A percentile compares a stretch with the other conserved stretches of the same genome.
Evolutionary conservation across 2,329 filamentous ascomycete species (phyloP).

Genomic region (Penicillium polonicum): DNA sequence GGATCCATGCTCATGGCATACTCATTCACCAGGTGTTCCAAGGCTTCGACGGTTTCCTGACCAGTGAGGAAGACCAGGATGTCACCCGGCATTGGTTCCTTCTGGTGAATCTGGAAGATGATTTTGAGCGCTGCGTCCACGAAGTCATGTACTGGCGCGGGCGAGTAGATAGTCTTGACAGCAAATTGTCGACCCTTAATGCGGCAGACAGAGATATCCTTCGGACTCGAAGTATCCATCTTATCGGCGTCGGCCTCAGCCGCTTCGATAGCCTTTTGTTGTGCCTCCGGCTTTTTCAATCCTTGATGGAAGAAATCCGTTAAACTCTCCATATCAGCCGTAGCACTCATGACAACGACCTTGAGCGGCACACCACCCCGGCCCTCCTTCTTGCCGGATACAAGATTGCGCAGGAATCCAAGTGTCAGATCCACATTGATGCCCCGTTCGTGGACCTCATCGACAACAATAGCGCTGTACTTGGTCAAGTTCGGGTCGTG

Average conservation of each 20-base stretch:
- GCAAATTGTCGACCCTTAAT: slow-evolving; percentile 87
- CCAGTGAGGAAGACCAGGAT: slow-evolving; percentile 90
- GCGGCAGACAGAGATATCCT: slow-evolving; percentile 57
- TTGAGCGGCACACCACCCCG: slow-evolving; percentile 75
- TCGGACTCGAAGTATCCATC: slow-evolving; percentile 43
- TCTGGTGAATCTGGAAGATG: slow-evolving; percentile 81
- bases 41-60: slow-evolving; percentile 84
- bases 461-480: slow-evolving; percentile 88
- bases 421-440: slow-evolving; percentile 89
- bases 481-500: slow-evolving; percentile 76
- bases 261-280: slow-evolving; percentile 12
- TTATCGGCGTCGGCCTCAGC: slow-evolving; percentile 12
- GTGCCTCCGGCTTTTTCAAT: slow-evolving; percentile 12
- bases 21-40: slow-evolving; percentile 78
- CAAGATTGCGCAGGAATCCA: slow-evolving; percentile 80
- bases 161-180: slow-evolving; percentile 74
- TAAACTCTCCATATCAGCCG: slow-evolving; percentile 80
- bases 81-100: slow-evolving; percentile 89
- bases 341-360: slow-evolving; percentile 95
- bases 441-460: slow-evolving; percentile 95
- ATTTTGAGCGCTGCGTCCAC: slow-evolving; percentile 76
- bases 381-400: slow-evolving; percentile 58
- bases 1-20: slow-evolving; percentile 70
- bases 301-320: slow-evolving; percentile 66
- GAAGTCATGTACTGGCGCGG: slow-evolving; percentile 73